Base-by-base conservation (phyloP, 495 filamentous ascomycete species). In the Penicillium ochrochloron region DNA sequence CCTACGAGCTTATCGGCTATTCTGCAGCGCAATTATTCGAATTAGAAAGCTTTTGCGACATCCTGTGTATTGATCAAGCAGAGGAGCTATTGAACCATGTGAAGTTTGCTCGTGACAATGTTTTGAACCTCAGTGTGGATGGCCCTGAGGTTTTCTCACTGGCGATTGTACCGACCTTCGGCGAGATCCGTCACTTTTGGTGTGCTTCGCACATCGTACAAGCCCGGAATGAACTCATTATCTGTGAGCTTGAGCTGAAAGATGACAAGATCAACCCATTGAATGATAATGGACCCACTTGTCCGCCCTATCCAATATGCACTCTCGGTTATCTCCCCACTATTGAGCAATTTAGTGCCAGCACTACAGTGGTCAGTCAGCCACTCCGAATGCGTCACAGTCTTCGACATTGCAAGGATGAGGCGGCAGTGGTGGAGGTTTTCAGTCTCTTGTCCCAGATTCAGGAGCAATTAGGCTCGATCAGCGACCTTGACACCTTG, bases 211-310 rank as follows among this genome's bases (percentile, higher is more conserved):
- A 97, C 72, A 82, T 89, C 54, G 88, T 85, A 61, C 79, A 84
- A 15, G 75, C 78, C 0, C 86, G 91, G 61, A 83, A 83, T 2
- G 86, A 92, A 50, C 68, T 93, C 31, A 80, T 96, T 23, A 90
- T 97, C 37, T 97, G 92, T 79, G 94, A 97, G 69, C 94, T 97
- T 63, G 94, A 97, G 71, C 74, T 92, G 25, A 92, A 97, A 73
- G 89, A 97, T 60, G 94, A 97, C 70, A 78, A 78, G 0, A 64
- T 83, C 1, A 86, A 91, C 67, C 94, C 94, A 1, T 76, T 95
- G 21, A 80, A 82, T 54, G 81, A 87, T 0, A 76, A 78, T 2
- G 85, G 81, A 1, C 86, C 89, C 52, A 66, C 75, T 1, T 83
- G 81, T 2, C 86, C 85, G 1, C 83, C 87, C 15, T 67, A 71